Conservation (phyloP, 192 early-diverging fungal genomes). For the Backusella luteola region DNA sequence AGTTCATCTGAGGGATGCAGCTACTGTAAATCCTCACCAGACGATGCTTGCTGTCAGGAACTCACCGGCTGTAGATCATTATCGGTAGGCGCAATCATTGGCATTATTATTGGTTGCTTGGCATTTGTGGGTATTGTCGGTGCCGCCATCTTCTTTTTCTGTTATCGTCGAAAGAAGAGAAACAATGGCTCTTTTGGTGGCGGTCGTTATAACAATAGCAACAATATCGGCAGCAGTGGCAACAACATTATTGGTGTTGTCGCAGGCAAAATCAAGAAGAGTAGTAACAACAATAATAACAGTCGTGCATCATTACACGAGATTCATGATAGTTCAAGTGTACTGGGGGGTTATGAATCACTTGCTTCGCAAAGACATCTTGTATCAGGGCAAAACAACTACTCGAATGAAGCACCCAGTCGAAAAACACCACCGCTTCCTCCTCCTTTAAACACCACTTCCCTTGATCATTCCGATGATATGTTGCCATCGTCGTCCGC, state of each 20-base stretch:
- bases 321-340: background rate
- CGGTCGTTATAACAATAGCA: background rate
- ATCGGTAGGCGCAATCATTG: conserved; percentile 27
- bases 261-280: background rate
- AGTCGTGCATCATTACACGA: background rate
- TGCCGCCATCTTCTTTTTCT: background rate
- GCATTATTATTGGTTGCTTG: conserved; percentile 28
- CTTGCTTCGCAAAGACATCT: conserved; percentile 6
- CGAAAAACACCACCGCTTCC: background rate
- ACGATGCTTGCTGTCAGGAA: conserved; percentile 26
- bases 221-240: background rate
- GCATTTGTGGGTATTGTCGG: background rate
- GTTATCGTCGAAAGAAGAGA: background rate
- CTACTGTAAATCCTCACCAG: conserved; percentile 20
- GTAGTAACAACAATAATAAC: background rate
- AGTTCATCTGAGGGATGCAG: conserved; percentile 6
- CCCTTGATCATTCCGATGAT: background rate
- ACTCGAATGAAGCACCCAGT: background rate
- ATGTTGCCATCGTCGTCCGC: background rate
- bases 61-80: conserved; percentile 15
- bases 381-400: background rate
- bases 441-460: background rate
- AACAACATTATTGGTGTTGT: background rate
- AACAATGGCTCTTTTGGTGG: background rate
- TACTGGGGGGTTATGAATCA: conserved; percentile 8